Evolutionary conservation across 306 rosid species (phyloP), one percentile per base, ranked within the genome.

Genomic region (Parietaria judaica): DNA sequence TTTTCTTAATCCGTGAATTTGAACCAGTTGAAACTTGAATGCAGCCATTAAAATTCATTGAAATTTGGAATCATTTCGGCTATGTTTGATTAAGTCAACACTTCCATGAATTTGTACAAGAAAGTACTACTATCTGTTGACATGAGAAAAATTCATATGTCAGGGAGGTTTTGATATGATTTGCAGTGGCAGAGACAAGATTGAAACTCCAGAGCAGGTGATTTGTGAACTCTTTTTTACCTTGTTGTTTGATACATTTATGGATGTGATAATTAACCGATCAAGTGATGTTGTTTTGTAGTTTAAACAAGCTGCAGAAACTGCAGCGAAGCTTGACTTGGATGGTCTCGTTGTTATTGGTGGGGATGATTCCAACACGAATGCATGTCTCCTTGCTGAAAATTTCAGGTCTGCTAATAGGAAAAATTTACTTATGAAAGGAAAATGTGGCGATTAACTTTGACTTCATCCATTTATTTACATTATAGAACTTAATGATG

Each of bases 131-230:
- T 47, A n/a, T 60, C 56, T 71, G 51, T 49, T 56, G 10, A 23
- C 31, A 23, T 14, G 60, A 5, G 62, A 4, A 0, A 47, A n/a
- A 68, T 71, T 78, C 53, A 9, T 77, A 70, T 66, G 56, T 39
- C 83, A 94, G 97, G 99, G 99, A 66, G 99, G 99, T 43, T 94
- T 94, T 78, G 99, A 94, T 80, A 94, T 94, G 95, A 94, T 94
- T 61, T 71, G 94, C 61, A 94, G 99, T 75, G 99, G 99, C 66
- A 88, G 99, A 77, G 99, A 94, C 86, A 94, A 94, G 78, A 88
- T 94, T 75, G 99, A 94, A 78, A 88, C 99, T 69, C 97, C 97
- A 36, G 99, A 88, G 72, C 99, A 94, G 95, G 99, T 86, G 67
- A 61, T 36, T 65, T 41, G 64, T 55, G 47, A 56, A 58, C 75